Conservation (phyloP, 208 protist genomes). For the Trypanosoma melophagium region DNA sequence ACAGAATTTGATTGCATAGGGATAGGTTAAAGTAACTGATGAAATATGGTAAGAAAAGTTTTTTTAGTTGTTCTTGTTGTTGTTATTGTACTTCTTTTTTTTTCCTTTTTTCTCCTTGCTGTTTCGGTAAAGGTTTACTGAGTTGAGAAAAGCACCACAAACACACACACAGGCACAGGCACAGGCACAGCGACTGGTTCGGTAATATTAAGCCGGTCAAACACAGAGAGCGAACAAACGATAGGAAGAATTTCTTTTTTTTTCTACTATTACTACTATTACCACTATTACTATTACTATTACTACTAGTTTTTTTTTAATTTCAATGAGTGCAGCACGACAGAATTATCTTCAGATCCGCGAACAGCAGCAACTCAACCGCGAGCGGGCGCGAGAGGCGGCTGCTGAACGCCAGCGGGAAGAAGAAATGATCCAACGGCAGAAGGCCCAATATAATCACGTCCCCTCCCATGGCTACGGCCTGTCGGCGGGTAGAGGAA, state of each 20-base stretch:
- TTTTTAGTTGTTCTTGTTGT: too few relatives aligned
- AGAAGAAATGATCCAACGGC: constrained; percentile 32
- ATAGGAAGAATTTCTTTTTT: neutral
- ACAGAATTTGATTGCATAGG: too few relatives aligned
- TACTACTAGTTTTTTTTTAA: neutral
- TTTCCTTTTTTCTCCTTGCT: too few relatives aligned
- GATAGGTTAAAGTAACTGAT: too few relatives aligned
- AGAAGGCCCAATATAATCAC: constrained; percentile 65
- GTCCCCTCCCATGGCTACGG: constrained; percentile 68
- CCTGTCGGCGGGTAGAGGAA: neutral
- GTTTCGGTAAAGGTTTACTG: too few relatives aligned
- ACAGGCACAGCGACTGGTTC: too few relatives aligned
- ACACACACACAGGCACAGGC: too few relatives aligned
- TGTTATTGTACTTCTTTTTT: too few relatives aligned
- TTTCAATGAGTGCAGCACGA: constrained; percentile 46
- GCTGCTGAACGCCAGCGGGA: constrained; percentile 38
- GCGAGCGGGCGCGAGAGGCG: constrained; percentile 52
- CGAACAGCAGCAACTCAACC: constrained; percentile 85
- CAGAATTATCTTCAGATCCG: constrained; percentile 79
- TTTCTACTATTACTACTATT: constrained; percentile 14
- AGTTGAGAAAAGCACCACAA: too few relatives aligned
- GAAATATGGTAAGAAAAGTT: too few relatives aligned
- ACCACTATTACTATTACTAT: constrained; percentile 8
- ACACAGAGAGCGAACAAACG: neutral
- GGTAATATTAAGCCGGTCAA: neutral